Base-by-base conservation (phyloP, 78 protist species). In the Cavenderia fasciculata region DNA sequence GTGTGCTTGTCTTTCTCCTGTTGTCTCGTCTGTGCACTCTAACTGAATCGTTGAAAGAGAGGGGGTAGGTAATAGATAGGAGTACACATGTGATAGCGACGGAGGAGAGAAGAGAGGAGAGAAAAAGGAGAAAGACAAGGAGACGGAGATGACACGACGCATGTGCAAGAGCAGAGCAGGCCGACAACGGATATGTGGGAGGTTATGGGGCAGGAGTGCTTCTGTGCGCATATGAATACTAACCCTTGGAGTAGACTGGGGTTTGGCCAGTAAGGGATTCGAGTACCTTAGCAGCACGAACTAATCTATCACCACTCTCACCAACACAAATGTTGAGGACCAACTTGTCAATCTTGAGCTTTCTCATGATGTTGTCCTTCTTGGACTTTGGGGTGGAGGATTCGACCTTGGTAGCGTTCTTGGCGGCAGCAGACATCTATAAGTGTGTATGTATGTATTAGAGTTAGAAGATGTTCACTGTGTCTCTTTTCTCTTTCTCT, bases 221-320 rank as follows among this genome's bases (percentile, higher is more conserved):
- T 49, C 27, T 49, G 27, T 12, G 12, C 54, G 54, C 54, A 18
- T 18, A 49, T 49, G 54, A 23, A 33, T 38, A 61, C 49, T 0
- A 69, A 96, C 98, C 97, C 93, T 95, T 96, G 31, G 98, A 87
- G 97, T 68, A 94, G 38, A 94, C 94, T 59, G 99, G 99, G 51
- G 74, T 68, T 97, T 99, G 99, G 29, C 96, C 99, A 66, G 99
- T 95, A 25, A 99, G 95, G 71, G 82, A 90, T 96, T 98, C 97
- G n/a, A 99, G 96, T 34, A 99, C 99, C 95, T 97, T 97, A 36
- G 98, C 97, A 43, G 99, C 99, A 68, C 98, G 95, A 69, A 98
- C 97, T 40, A 99, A 95, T 27, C 97, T 65, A 71, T 99, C 99
- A 70, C 99, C 99, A 59, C 91, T 49, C 91, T 98, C 99, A 36